Conservation (phyloP, 805 yeast species). For the Myxozyma nipponensis region DNA sequence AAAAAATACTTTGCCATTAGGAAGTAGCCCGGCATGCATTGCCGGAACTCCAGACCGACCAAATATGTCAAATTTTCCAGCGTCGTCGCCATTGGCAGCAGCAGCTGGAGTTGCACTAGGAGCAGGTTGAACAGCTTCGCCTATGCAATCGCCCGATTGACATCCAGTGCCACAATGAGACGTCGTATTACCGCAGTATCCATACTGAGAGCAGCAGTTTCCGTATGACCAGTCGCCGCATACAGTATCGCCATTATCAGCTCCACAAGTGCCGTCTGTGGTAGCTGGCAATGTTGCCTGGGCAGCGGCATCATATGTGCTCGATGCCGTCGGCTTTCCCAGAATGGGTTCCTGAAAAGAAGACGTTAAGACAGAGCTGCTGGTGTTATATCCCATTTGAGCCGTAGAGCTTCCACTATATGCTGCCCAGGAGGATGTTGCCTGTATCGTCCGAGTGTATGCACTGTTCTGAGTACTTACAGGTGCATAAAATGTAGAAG, state of each 20-base stretch:
- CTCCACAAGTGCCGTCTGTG: conserved; percentile 27
- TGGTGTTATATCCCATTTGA: neutral
- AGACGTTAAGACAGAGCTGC: neutral
- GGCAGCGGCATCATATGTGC: conserved; percentile 4
- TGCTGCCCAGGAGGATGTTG: too few species aligned
- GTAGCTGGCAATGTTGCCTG: conserved; percentile 16
- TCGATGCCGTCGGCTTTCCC: conserved; percentile 6
- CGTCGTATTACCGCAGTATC: conserved; percentile 23
- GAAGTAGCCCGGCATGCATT: conserved; percentile 24
- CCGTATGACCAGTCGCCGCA: conserved; percentile 24
- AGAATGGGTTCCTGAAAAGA: conserved; percentile 15
- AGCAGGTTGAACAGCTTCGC: neutral
- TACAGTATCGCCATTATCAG: conserved; percentile 8
- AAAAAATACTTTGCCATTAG: conserved; percentile 24
- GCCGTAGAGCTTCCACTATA: too few species aligned
- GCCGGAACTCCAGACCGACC: conserved; percentile 26
- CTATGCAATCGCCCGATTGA: conserved; percentile 21
- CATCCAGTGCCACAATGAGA: conserved; percentile 25
- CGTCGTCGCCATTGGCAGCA: conserved; percentile 14
- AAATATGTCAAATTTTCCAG: conserved; percentile 20
- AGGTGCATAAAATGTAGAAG: too few species aligned
- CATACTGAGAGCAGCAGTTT: conserved; percentile 24
- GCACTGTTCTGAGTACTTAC: too few species aligned
- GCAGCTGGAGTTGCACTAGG: conserved; percentile 18
- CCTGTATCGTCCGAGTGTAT: too few species aligned